Evolutionary conservation across 148 eudicot genomes (phyloP), one percentile per base, ranked within the genome.

Genomic region (Amaranthus hypochondriacus): DNA sequence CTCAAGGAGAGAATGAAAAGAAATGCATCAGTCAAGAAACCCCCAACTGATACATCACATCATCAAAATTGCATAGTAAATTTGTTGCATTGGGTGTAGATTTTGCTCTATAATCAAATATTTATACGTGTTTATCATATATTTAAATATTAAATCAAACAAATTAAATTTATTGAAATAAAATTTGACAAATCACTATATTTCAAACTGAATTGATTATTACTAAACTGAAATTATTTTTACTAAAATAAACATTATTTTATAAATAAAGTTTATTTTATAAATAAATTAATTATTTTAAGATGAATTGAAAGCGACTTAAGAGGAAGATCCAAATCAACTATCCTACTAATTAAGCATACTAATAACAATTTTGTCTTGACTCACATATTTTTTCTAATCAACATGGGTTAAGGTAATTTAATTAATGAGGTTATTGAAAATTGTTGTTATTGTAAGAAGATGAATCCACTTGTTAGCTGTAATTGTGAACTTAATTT

Each of bases 241-340:
- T 42, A 39, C 73, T 52, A 21, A 60, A 69, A 39, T 18, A 69
- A 42, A 63, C 63, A 71, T 71, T 71, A 56, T 13, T 54, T 71
- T 52, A 15, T 54, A 53, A 71, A 18, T 4, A 57, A 57, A 56
- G 13, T 56, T 7, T 42, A 13, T 46, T 12, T 46, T 12, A n/a
- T 12, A 43, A 5, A 44, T 63, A 43, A 43, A 46, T 21, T 10
- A 44, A 5, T 58, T 58, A 58, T 4, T 13, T 59, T 14, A 47
- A 64, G 39, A 28, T 28, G 39, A 28, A 28, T 28, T 28, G 39
- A 28, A 28, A 28, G 1, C 39, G 39, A 28, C 39, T 28, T 28
- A 28, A 28, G 39, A 28, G 39, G 39, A 28, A 28, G 1, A 28
- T 28, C 39, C 39, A 5, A 9, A 55, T 6, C 28, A 13, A 70